phyloP scores from a whole-genome alignment of 345 rosid species.

The Fremontodendron californicum region DNA sequence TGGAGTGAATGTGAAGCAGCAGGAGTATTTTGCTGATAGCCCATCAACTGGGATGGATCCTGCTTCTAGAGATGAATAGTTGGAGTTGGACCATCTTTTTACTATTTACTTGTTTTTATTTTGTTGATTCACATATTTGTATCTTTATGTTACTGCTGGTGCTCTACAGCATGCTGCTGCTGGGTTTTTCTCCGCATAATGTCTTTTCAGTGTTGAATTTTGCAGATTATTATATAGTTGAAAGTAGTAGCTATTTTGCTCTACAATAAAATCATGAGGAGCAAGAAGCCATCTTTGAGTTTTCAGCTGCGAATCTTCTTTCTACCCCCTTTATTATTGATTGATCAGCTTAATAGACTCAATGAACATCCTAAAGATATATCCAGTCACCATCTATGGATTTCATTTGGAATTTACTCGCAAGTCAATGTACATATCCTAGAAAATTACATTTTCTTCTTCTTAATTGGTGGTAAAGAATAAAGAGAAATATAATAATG shows the following conservation, averaged over 20 bases:
- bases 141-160: background rate
- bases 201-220: background rate
- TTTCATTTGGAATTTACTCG: too few species aligned
- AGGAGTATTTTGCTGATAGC: conserved; percentile 84
- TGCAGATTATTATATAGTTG: background rate
- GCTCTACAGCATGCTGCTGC: background rate
- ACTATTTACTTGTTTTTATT: background rate
- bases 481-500: background rate
- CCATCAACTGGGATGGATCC: conserved; percentile 64
- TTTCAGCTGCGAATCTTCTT: too few species aligned
- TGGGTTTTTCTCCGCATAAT: too few species aligned
- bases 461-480: background rate
- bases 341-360: background rate
- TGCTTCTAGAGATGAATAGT: conserved; percentile 54
- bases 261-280: too few species aligned
- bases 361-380: background rate
- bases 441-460: background rate
- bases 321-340: background rate
- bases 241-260: background rate
- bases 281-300: too few species aligned
- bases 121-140: background rate
- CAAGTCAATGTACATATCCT: background rate
- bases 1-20: conserved; percentile 90
- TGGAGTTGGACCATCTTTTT: too few species aligned
- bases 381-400: too few species aligned